Conservation (phyloP, 805 yeast genomes). For the Lachancea quebecensis region DNA sequence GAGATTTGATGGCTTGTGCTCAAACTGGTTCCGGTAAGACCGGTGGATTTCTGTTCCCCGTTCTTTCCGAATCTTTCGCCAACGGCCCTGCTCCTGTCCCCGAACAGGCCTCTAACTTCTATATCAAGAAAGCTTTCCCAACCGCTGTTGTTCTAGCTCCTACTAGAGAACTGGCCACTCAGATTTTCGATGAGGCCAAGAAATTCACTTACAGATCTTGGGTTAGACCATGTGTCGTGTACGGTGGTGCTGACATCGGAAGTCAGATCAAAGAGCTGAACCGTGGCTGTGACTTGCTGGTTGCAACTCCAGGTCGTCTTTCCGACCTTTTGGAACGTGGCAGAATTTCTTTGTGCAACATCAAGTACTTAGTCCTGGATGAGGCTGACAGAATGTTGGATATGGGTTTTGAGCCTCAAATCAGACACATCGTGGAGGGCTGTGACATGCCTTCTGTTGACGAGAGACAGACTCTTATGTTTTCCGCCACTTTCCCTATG, state of each 20-base stretch:
- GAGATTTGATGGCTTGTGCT: conserved; percentile 96
- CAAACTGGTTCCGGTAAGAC: conserved; percentile 99
- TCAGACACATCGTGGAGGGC: conserved; percentile 94
- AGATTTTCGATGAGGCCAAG: conserved; percentile 91
- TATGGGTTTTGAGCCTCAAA: conserved; percentile 99
- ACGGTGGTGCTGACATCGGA: conserved; percentile 97
- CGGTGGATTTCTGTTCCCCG: conserved; percentile 99
- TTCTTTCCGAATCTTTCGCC: conserved; percentile 81
- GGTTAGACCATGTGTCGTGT: conserved; percentile 93
- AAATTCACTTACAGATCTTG: conserved; percentile 96
- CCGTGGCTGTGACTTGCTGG: conserved; percentile 91
- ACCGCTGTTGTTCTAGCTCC: conserved; percentile 96
- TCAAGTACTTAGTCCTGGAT: conserved; percentile 90
- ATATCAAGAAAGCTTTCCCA: conserved; percentile 80
- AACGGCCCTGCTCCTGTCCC: conserved; percentile 73
- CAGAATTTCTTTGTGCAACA: conserved; percentile 77
- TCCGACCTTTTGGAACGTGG: conserved; percentile 95
- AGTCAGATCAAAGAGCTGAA: conserved; percentile 81
- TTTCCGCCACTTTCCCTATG: conserved; percentile 98
- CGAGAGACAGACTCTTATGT: conserved; percentile 94
- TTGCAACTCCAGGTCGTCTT: conserved; percentile 99
- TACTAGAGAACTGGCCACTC: conserved; percentile 97
- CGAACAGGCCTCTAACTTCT: conserved; percentile 31
- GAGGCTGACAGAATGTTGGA: conserved; percentile 99
- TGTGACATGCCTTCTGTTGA: conserved; percentile 94